Conservation (phyloP, 257 asterid species). For the Vinca minor region DNA sequence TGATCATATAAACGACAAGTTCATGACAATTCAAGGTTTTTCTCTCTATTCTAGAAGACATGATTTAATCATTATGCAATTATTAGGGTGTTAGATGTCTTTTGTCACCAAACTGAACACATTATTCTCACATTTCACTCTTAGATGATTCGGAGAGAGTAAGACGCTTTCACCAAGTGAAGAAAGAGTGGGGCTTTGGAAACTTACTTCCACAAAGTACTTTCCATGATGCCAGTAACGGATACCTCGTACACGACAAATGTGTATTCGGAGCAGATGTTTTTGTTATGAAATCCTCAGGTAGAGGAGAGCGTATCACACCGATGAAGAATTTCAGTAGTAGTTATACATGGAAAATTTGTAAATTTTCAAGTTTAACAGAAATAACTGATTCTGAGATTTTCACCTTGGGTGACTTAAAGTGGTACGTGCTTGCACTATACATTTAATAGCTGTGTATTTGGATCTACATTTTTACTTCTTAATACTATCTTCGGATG, state of each 20-base stretch:
- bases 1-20: constrained; percentile 10
- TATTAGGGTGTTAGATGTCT: too few species aligned
- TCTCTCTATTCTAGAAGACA: too few species aligned
- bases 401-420: constrained; percentile 2
- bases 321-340: not conserved
- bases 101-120: too few species aligned
- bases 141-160: not conserved
- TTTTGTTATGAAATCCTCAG: too few species aligned
- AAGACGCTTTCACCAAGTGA: not conserved
- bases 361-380: not conserved
- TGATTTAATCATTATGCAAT: too few species aligned
- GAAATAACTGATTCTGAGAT: not conserved
- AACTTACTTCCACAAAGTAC: not conserved
- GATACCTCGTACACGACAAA: constrained; percentile 13
- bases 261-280: too few species aligned
- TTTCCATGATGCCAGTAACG: constrained; percentile 9
- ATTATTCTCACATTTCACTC: not conserved
- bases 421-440: not conserved
- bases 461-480: too few species aligned
- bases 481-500: not conserved
- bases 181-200: constrained; percentile 4
- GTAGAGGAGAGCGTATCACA: constrained; percentile 4
- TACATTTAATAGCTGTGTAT: too few species aligned
- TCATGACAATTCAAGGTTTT: constrained; percentile 9
- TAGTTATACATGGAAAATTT: constrained; percentile 3